These are phyloP conservation scores for Daedaleopsis sinensis DNA, from an alignment of 768 basidiomycete species.

Conservation along the genomic window DNA sequence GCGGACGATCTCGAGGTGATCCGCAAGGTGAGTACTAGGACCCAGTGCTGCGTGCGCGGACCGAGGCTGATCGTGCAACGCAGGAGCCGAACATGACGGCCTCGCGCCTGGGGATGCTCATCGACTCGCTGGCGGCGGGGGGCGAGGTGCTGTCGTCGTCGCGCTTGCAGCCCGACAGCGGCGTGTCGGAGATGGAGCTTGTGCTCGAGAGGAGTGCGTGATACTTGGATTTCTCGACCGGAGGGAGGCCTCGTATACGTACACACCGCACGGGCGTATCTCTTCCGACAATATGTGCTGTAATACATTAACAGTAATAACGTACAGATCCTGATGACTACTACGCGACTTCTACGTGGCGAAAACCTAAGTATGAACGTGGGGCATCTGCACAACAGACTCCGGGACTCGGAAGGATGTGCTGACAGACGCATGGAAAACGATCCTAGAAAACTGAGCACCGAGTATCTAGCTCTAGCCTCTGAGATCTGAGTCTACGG, in stretches of 20 bases:
- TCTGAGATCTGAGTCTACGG: no score
- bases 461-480: no score
- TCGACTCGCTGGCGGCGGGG: slow-evolving; percentile 82
- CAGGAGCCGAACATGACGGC: slow-evolving; percentile 73
- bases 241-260: no score
- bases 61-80: background rate
- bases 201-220: slow-evolving; percentile 46
- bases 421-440: no score
- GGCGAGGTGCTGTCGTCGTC: slow-evolving; percentile 69
- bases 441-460: no score
- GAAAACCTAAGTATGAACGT: no score
- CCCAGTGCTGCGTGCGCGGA: no score
- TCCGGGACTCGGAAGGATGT: no score
- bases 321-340: background rate
- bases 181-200: slow-evolving; percentile 76
- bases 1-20: slow-evolving; percentile 83
- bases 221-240: background rate
- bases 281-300: background rate
- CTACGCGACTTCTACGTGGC: background rate
- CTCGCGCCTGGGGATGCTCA: slow-evolving; percentile 70
- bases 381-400: no score
- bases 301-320: background rate
- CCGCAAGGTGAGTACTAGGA: slow-evolving; percentile 74
- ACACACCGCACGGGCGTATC: no score
- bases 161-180: slow-evolving; percentile 27